A percentile compares a stretch with the other conserved stretches of the same genome.
Evolutionary conservation across 768 basidiomycete genomes (phyloP).

Genomic region (Boletales sp.): DNA sequence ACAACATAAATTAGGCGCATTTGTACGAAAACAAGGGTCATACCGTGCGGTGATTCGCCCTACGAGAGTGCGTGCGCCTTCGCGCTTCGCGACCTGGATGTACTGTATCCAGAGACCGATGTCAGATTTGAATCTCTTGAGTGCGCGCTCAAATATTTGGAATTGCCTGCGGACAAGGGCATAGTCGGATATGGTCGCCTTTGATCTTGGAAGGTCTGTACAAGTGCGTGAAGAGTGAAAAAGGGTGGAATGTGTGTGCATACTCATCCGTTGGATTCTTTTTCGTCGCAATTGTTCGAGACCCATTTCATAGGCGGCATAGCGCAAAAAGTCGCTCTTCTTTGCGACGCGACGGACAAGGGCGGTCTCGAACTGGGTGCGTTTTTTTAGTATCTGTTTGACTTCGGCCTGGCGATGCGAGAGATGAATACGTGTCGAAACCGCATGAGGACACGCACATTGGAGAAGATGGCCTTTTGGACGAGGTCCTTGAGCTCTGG

Average conservation of each 20-base stretch:
- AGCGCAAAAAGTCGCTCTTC: slow-evolving; percentile 86
- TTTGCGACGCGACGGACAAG: slow-evolving; percentile 81
- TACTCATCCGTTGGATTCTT: slow-evolving; percentile 69
- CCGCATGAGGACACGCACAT: slow-evolving; percentile 42
- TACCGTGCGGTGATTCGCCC: slow-evolving; percentile 81
- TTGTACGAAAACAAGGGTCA: slow-evolving; percentile 17
- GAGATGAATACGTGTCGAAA: too few relatives aligned
- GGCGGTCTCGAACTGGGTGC: slow-evolving; percentile 79
- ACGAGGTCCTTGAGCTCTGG: slow-evolving; percentile 91
- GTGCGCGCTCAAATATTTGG: slow-evolving; percentile 87
- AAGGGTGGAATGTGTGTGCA: slow-evolving; percentile 17
- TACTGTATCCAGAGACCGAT: slow-evolving; percentile 88
- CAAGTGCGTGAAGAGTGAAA: background rate
- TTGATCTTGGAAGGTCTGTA: slow-evolving; percentile 29
- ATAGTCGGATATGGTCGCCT: slow-evolving; percentile 75
- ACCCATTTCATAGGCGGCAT: slow-evolving; percentile 89
- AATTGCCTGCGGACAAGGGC: slow-evolving; percentile 82
- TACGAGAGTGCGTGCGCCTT: slow-evolving; percentile 75
- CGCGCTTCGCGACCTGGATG: slow-evolving; percentile 76
- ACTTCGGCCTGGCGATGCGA: slow-evolving; percentile 57
- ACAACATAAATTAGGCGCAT: slow-evolving; percentile 5
- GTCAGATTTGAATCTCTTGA: slow-evolving; percentile 86
- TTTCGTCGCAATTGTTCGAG: slow-evolving; percentile 80
- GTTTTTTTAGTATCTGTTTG: slow-evolving; percentile 78
- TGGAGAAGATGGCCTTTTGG: slow-evolving; percentile 79